Evolutionary conservation across 352 stramenopile genomes (phyloP).

Genomic region (Blastocystis sp.): DNA sequence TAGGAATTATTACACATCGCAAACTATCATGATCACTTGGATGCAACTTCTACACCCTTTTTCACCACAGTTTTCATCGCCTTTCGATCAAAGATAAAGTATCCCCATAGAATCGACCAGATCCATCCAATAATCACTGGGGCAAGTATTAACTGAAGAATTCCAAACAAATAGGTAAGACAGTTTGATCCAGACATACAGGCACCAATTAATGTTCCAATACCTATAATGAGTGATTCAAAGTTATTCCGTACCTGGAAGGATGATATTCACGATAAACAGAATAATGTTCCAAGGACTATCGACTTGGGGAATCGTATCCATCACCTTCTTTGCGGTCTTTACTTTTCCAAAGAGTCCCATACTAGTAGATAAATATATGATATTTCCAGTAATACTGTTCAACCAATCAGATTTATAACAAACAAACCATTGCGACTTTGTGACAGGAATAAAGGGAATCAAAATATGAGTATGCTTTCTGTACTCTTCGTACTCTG

Average conservation of each 20-base stretch:
- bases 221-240: neutral
- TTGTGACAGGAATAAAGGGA: neutral
- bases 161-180: constrained; percentile 14
- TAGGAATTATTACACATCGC: neutral
- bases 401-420: neutral
- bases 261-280: constrained; percentile 21
- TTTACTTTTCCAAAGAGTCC: neutral
- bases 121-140: neutral
- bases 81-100: constrained; percentile 43
- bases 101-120: constrained; percentile 51
- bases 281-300: constrained; percentile 23
- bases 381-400: neutral
- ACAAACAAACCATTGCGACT: constrained; percentile 13
- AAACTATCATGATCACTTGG: neutral
- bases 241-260: neutral
- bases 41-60: constrained; percentile 34
- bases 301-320: neutral
- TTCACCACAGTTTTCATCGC: constrained; percentile 43
- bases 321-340: neutral
- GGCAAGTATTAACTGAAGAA: constrained; percentile 22
- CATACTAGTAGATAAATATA: neutral
- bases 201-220: constrained; percentile 12
- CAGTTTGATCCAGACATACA: neutral
- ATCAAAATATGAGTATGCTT: constrained; percentile 39
- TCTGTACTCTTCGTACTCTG: constrained; percentile 35